phyloP scores from a whole-genome alignment of 2,329 filamentous ascomycete genomes.

The Ciborinia camelliae region DNA sequence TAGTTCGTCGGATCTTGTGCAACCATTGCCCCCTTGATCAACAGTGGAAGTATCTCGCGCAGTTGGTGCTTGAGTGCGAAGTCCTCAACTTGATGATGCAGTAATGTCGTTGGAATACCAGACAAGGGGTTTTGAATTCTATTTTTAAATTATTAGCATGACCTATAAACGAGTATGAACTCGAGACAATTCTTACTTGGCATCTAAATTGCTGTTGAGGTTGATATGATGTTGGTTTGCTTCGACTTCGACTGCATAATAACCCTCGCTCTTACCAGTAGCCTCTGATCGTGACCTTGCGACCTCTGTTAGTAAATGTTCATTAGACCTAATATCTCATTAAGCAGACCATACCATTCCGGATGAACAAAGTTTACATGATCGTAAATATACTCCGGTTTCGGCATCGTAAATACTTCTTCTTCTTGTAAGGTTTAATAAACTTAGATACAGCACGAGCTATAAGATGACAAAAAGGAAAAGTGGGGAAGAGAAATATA shows the following conservation, averaged over 20 bases:
- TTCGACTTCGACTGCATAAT: constrained; percentile 4
- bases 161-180: background rate
- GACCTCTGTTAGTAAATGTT: background rate
- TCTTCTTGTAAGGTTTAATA: too few relatives aligned
- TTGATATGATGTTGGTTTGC: constrained; percentile 3
- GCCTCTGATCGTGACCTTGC: background rate
- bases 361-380: constrained; percentile 4
- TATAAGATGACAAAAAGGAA: background rate
- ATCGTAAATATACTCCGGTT: background rate
- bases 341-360: background rate
- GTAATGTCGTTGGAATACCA: constrained; percentile 49
- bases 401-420: background rate
- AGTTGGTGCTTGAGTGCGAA: constrained; percentile 61
- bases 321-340: too few relatives aligned
- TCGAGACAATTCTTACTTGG: constrained; percentile 1
- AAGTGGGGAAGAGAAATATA: background rate
- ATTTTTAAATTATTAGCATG: background rate
- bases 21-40: constrained; percentile 69
- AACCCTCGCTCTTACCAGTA: background rate
- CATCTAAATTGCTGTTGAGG: constrained; percentile 17
- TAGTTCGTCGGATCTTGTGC: constrained; percentile 70
- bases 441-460: background rate
- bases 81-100: constrained; percentile 53
- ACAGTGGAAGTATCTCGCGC: constrained; percentile 51
- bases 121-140: constrained; percentile 56